Conservation (phyloP, 179 eudicot genomes). For the Beta lomatogona region DNA sequence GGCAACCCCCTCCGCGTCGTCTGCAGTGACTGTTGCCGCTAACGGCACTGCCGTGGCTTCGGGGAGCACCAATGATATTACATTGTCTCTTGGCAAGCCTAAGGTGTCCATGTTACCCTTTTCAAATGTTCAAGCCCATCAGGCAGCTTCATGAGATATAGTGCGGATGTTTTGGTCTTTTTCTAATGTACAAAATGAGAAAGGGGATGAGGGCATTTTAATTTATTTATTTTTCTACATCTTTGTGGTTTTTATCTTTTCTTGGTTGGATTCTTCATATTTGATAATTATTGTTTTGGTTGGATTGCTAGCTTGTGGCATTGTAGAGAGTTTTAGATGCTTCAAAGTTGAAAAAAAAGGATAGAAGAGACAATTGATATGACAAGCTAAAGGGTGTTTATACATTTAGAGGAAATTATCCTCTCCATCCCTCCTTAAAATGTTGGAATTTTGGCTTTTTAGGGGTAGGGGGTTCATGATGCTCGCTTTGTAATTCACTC, state of each 20-base stretch:
- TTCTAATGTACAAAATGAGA: slow-evolving; percentile 10
- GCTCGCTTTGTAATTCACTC: background rate
- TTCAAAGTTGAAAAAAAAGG: background rate
- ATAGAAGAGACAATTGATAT: background rate
- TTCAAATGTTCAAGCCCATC: slow-evolving; percentile 19
- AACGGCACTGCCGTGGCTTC: background rate
- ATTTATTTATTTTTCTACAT: background rate
- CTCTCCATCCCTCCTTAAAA: background rate
- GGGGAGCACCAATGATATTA: background rate
- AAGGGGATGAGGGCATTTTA: too few relatives aligned
- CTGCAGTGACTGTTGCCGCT: background rate
- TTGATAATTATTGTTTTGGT: slow-evolving; percentile 12
- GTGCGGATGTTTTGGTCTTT: slow-evolving; percentile 3
- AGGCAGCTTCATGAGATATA: slow-evolving; percentile 21
- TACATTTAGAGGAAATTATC: background rate
- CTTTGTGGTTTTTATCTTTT: background rate
- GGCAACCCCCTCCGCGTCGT: background rate
- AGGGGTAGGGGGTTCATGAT: background rate
- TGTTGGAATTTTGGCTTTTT: background rate
- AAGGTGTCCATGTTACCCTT: slow-evolving; percentile 28
- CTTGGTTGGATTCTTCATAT: slow-evolving; percentile 23
- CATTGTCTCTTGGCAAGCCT: slow-evolving; percentile 37
- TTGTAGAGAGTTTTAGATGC: slow-evolving; percentile 21
- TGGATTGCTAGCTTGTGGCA: slow-evolving; percentile 13
- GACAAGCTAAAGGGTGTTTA: background rate